phyloP scores from a whole-genome alignment of 768 basidiomycete genomes.

The Peribolospora kevripleyi region DNA sequence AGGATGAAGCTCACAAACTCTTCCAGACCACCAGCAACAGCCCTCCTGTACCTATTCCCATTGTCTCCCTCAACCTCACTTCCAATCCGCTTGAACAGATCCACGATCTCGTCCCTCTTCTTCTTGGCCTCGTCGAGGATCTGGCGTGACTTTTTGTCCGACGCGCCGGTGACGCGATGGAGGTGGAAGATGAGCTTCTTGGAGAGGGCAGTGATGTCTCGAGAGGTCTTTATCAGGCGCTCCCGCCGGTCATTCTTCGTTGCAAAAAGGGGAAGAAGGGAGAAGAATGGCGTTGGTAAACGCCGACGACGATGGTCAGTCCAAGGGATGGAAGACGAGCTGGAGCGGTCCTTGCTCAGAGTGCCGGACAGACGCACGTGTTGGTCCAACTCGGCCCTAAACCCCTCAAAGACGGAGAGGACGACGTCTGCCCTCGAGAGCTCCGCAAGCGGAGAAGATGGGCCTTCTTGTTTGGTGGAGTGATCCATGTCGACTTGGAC shows the following conservation, averaged over 20 bases:
- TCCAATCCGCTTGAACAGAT: constrained; percentile 36
- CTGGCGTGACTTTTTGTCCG: constrained; percentile 6
- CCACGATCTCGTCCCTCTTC: constrained; percentile 43
- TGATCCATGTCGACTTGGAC: too few species aligned
- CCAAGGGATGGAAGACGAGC: too few species aligned
- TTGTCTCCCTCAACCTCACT: constrained; percentile 36
- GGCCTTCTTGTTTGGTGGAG: too few species aligned
- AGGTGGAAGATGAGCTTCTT: constrained; percentile 87
- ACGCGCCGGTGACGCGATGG: constrained; percentile 29
- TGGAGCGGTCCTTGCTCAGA: too few species aligned
- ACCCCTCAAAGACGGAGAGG: too few species aligned
- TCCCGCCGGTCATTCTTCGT: constrained; percentile 58
- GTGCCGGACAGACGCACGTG: too few species aligned
- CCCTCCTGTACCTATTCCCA: constrained; percentile 12
- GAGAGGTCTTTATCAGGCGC: constrained; percentile 60
- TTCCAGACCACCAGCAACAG: constrained; percentile 38
- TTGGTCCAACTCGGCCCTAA: too few species aligned
- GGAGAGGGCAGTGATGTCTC: constrained; percentile 71
- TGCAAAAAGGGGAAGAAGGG: neutral
- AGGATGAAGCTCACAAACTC: constrained; percentile 36
- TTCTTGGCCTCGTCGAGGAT: constrained; percentile 20
- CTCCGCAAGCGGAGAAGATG: too few species aligned
- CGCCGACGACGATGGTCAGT: too few species aligned
- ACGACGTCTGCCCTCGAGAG: too few species aligned
- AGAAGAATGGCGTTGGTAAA: neutral